Base-by-base conservation (phyloP, 1,284 basidiomycete species). In the Sanguinoderma infundibulare region DNA sequence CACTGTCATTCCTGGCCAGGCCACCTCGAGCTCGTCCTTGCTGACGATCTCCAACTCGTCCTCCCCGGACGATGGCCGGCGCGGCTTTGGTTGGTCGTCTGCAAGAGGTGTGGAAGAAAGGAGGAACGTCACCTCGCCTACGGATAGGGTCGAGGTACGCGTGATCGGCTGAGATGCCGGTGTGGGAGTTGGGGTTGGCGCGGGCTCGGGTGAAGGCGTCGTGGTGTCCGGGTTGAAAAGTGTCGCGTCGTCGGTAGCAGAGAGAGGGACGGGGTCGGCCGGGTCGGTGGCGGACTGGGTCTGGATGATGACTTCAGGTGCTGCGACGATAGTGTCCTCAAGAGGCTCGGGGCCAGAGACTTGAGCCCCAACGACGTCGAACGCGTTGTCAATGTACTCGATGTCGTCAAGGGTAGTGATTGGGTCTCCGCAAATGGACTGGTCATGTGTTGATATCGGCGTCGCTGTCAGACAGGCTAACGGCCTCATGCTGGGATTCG, bases 11-110 rank as follows among this genome's bases (percentile, higher is more conserved):
- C 42, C 24, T 15, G 14, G 14, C 63, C n/a, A 14, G 17, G 49
- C 63, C n/a, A 14, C 61, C 35, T 55, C 56, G 17, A 59, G 50
- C 40, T 69, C 67, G n/a, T 61, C 62, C 42, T 50, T 55, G 55
- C 47, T 56, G 44, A 67, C 63, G 35, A 69, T 59, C 40, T 69
- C 66, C 50, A 62, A 34, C 54, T 63, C 67, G 24, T 67, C 63
- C 22, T 64, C 60, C 12, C 34, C 51, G 8, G 26, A 17, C 12
- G 24, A 26, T n/a, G 53, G 10, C 4, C 40, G 47, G 14, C 30
- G 40, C 44, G 9, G 40, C 44, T 57, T 58, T 10, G 28, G 35
- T 26, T 57, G 56, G 24, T 32, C 50, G 42, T 67, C 61, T 1
- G 65, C 62, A 8, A 67, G 59, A 2, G 65, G 65, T 14, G 53